Evolutionary conservation across 768 basidiomycete species (phyloP).

Genomic region (Russula vinacea): DNA sequence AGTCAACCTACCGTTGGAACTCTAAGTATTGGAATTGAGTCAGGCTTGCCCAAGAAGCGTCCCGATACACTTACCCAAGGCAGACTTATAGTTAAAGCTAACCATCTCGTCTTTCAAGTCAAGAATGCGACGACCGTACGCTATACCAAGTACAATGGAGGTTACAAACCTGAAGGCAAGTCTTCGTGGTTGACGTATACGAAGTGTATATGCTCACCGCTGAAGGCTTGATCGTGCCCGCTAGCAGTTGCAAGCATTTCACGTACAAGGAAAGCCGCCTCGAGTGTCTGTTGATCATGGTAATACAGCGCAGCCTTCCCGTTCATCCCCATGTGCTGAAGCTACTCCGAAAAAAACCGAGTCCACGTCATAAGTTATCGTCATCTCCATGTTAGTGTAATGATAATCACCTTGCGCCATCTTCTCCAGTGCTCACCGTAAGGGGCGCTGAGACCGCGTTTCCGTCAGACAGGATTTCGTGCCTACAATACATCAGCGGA

Average conservation of each 20-base stretch:
- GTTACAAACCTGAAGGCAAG: constrained; percentile 15
- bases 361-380: background rate
- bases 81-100: background rate
- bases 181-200: background rate
- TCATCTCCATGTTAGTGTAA: background rate
- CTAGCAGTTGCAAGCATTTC: constrained; percentile 11
- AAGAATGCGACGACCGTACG: constrained; percentile 18
- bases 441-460: constrained; percentile 17
- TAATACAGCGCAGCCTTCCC: constrained; percentile 12
- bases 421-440: constrained; percentile 20
- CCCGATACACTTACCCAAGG: background rate
- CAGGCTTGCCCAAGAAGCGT: too few relatives aligned
- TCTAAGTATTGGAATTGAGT: background rate
- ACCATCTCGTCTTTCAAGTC: constrained; percentile 19
- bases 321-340: constrained; percentile 24
- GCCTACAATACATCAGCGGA: constrained; percentile 1
- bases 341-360: background rate
- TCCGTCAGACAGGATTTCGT: constrained; percentile 25
- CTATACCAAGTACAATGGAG: constrained; percentile 8
- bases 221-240: constrained; percentile 4
- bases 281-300: constrained; percentile 14
- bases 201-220: constrained; percentile 6
- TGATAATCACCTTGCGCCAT: constrained; percentile 19
- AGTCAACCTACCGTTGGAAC: constrained; percentile 2
- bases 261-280: constrained; percentile 12